These are phyloP conservation scores for Sphaerulina populicola DNA, from an alignment of 2,329 filamentous ascomycete genomes.

Conservation along the genomic window DNA sequence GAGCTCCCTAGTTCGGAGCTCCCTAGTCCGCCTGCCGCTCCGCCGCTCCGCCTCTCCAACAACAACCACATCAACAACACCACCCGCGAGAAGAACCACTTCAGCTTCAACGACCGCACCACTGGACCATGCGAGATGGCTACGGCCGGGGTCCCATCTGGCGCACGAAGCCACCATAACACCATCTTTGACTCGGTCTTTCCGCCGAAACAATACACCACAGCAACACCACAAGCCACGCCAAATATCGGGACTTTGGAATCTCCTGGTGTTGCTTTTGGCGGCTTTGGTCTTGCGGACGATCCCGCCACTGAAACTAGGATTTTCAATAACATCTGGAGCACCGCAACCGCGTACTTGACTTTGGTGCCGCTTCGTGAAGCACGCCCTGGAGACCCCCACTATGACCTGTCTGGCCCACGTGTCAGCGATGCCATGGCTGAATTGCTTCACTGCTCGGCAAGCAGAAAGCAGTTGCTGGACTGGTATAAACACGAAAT, in stretches of 20 bases:
- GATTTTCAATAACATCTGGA: conserved; percentile 39
- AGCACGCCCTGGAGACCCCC: background rate
- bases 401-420: conserved; percentile 3
- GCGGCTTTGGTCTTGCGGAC: conserved; percentile 34
- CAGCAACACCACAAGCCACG: conserved; percentile 39
- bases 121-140: conserved; percentile 14
- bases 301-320: conserved; percentile 32
- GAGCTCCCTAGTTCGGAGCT: too few species aligned
- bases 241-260: conserved; percentile 36
- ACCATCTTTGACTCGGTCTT: conserved; percentile 38
- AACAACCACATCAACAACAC: too few species aligned
- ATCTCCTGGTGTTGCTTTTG: conserved; percentile 36
- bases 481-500: conserved; percentile 44
- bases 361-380: conserved; percentile 6
- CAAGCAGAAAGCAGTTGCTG: conserved; percentile 29
- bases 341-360: conserved; percentile 39
- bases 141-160: conserved; percentile 4
- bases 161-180: conserved; percentile 7
- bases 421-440: conserved; percentile 17
- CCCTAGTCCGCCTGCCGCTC: background rate
- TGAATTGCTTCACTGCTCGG: conserved; percentile 8
- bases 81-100: background rate
- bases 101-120: background rate
- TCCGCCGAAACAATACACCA: conserved; percentile 37
- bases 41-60: too few species aligned